Conservation (phyloP, 169 alveolate genomes). For the Babesia sp. region DNA sequence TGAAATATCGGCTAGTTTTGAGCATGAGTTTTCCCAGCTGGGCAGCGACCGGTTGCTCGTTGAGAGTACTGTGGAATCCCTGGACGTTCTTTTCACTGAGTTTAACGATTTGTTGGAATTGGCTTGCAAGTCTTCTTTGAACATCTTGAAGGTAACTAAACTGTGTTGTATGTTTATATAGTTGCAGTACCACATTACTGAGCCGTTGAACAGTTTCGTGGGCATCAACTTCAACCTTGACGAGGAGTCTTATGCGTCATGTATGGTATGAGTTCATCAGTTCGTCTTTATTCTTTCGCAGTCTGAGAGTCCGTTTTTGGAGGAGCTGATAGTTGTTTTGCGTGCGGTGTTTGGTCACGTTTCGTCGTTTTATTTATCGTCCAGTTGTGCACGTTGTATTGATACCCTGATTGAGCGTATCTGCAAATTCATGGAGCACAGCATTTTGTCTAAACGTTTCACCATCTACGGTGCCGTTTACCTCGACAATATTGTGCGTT, state of each 20-base stretch:
- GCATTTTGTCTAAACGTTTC: slow-evolving; percentile 27
- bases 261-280: neutral
- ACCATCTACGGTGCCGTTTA: slow-evolving; percentile 67
- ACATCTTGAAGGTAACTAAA: slow-evolving; percentile 40
- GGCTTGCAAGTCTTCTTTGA: slow-evolving; percentile 41
- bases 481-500: slow-evolving; percentile 50
- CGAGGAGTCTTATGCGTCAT: slow-evolving; percentile 43
- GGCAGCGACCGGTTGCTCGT: slow-evolving; percentile 26
- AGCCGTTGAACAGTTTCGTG: slow-evolving; percentile 33
- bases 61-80: slow-evolving; percentile 49
- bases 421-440: slow-evolving; percentile 53
- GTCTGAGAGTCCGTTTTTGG: slow-evolving; percentile 49
- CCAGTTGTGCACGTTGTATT: slow-evolving; percentile 29
- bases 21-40: slow-evolving; percentile 27
- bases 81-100: slow-evolving; percentile 43
- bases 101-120: slow-evolving; percentile 34
- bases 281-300: neutral
- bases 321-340: slow-evolving; percentile 18
- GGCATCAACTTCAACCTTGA: slow-evolving; percentile 36
- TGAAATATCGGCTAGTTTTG: slow-evolving; percentile 48
- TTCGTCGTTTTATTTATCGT: slow-evolving; percentile 29
- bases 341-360: slow-evolving; percentile 38
- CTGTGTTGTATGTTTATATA: neutral
- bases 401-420: slow-evolving; percentile 42
- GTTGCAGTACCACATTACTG: slow-evolving; percentile 39